A percentile compares a stretch with the other conserved stretches of the same genome.
phyloP scores from a whole-genome alignment of 169 alveolate species.

The Eimeria necatrix region DNA sequence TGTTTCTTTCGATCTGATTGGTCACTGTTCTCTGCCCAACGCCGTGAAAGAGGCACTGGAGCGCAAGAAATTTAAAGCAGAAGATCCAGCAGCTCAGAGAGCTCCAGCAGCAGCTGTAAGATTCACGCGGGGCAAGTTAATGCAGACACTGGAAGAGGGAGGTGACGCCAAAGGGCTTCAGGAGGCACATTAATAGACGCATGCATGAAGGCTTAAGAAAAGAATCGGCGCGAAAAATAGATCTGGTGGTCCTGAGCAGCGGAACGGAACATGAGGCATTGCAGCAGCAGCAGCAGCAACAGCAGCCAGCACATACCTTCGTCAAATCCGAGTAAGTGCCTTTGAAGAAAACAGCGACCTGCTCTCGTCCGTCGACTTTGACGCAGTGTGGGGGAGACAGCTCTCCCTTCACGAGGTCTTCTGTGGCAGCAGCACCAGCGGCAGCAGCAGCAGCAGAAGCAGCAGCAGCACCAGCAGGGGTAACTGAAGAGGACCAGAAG shows the following conservation, averaged over 20 bases:
- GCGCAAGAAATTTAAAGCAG: not conserved
- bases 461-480: not conserved
- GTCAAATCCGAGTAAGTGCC: slow-evolving; percentile 46
- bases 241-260: not conserved
- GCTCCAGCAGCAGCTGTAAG: slow-evolving; percentile 18
- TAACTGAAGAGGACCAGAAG: not conserved
- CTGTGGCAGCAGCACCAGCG: slow-evolving; percentile 34
- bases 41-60: not conserved
- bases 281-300: slow-evolving; percentile 41
- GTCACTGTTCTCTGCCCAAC: not conserved
- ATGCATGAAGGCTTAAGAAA: too few species aligned
- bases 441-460: not conserved
- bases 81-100: not conserved
- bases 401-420: slow-evolving; percentile 49
- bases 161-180: too few species aligned
- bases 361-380: slow-evolving; percentile 60
- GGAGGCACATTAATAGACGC: too few species aligned
- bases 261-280: not conserved
- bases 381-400: slow-evolving; percentile 48
- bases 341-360: slow-evolving; percentile 71
- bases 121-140: not conserved
- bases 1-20: not conserved
- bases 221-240: not conserved
- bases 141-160: too few species aligned
- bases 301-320: not conserved